phyloP scores from a whole-genome alignment of 768 basidiomycete genomes.

The Amanita rubescens region DNA sequence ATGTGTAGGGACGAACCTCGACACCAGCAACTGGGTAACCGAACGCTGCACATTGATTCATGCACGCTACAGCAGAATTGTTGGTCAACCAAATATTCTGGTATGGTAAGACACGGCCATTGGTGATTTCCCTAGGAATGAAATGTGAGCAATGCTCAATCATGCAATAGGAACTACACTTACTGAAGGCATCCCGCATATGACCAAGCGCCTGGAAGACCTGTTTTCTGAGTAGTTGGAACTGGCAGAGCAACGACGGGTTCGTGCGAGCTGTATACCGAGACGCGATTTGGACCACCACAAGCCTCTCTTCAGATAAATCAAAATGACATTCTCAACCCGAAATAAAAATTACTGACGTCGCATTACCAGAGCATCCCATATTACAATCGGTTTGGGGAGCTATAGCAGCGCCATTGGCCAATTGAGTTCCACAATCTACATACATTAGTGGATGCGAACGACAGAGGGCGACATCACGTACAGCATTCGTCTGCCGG shows the following conservation, averaged over 20 bases:
- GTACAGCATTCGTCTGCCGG: slow-evolving; percentile 36
- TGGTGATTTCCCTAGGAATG: slow-evolving; percentile 38
- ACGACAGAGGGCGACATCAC: slow-evolving; percentile 13
- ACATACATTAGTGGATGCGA: neutral
- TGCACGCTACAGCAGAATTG: slow-evolving; percentile 57
- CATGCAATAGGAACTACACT: slow-evolving; percentile 14
- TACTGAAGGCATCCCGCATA: slow-evolving; percentile 66
- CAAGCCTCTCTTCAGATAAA: slow-evolving; percentile 48
- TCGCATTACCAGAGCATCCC: slow-evolving; percentile 62
- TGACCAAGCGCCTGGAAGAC: slow-evolving; percentile 54
- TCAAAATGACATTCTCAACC: neutral
- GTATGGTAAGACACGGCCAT: slow-evolving; percentile 47
- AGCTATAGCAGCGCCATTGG: slow-evolving; percentile 49
- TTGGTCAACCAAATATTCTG: slow-evolving; percentile 52
- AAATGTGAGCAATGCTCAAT: neutral
- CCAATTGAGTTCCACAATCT: slow-evolving; percentile 68
- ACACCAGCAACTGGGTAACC: slow-evolving; percentile 68
- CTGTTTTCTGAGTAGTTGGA: slow-evolving; percentile 45
- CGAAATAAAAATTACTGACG: slow-evolving; percentile 27
- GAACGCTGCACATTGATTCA: slow-evolving; percentile 60
- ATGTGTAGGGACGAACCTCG: slow-evolving; percentile 28
- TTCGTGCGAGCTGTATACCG: slow-evolving; percentile 51
- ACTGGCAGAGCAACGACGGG: slow-evolving; percentile 51
- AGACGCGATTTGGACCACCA: slow-evolving; percentile 66
- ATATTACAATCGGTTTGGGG: slow-evolving; percentile 55